A percentile compares a stretch with the other conserved stretches of the same genome.
Conservation (phyloP, 2,329 filamentous ascomycete genomes). For the Pseudogymnoascus sp. region DNA sequence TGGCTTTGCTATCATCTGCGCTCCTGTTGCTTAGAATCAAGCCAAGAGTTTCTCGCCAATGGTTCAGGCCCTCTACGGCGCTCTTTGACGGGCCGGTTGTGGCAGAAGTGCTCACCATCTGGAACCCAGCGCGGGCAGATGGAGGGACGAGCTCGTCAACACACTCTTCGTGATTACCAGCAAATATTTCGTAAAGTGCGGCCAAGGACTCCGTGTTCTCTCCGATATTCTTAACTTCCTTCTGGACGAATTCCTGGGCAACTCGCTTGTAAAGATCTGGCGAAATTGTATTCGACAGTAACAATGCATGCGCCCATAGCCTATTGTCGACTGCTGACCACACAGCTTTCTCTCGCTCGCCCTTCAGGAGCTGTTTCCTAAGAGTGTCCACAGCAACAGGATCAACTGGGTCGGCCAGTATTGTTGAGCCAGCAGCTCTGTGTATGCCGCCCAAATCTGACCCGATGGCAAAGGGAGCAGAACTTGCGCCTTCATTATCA, state of each 20-base stretch:
- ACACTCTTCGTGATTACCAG: conserved; percentile 88
- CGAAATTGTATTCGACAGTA: conserved; percentile 72
- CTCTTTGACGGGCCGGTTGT: conserved; percentile 56
- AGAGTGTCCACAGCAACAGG: conserved; percentile 61
- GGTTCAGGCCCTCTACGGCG: conserved; percentile 75
- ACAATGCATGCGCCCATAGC: conserved; percentile 92
- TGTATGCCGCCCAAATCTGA: conserved; percentile 33
- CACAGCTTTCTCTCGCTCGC: conserved; percentile 82
- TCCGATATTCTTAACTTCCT: conserved; percentile 78
- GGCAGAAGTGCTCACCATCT: conserved; percentile 73
- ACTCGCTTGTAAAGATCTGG: conserved; percentile 86
- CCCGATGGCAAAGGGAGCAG: conserved; percentile 29
- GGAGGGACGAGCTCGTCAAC: conserved; percentile 91
- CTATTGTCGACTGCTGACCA: conserved; percentile 91
- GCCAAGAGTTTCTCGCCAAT: conserved; percentile 85
- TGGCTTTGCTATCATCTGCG: conserved; percentile 64
- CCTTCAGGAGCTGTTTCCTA: conserved; percentile 63
- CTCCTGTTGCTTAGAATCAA: conserved; percentile 85
- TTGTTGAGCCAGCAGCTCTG: conserved; percentile 26
- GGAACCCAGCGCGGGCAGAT: conserved; percentile 83
- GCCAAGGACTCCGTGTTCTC: conserved; percentile 80
- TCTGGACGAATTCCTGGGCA: conserved; percentile 87
- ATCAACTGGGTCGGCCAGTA: conserved; percentile 60
- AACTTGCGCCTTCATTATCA: conserved; percentile 23
- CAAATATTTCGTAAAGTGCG: conserved; percentile 86